These are phyloP conservation scores for Colletotrichum sp. DNA, from an alignment of 2,329 filamentous ascomycete genomes.

Conservation along the genomic window DNA sequence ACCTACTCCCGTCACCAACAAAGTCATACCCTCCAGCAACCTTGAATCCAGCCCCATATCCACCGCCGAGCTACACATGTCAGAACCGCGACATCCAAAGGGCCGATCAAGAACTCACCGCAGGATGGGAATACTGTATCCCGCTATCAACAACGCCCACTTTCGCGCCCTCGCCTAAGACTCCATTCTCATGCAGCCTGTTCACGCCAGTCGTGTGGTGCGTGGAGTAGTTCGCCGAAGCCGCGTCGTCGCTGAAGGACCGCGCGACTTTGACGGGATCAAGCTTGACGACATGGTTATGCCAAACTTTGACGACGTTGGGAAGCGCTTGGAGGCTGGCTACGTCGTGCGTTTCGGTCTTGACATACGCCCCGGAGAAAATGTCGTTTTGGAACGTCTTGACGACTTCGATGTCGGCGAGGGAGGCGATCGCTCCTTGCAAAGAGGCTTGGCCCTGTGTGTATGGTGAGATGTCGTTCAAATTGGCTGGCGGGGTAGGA, in stretches of 20 bases:
- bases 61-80: constrained; percentile 43
- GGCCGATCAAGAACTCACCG: constrained; percentile 26
- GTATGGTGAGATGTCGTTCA: neutral
- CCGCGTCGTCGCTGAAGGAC: neutral
- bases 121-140: constrained; percentile 42
- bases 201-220: constrained; percentile 44
- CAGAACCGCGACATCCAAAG: neutral
- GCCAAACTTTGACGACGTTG: constrained; percentile 41
- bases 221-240: constrained; percentile 35
- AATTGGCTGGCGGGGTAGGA: no score
- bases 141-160: constrained; percentile 45
- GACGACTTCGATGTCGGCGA: neutral
- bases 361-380: constrained; percentile 37
- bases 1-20: constrained; percentile 37
- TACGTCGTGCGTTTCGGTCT: constrained; percentile 36
- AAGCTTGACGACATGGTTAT: constrained; percentile 6
- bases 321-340: constrained; percentile 35
- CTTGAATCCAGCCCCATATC: constrained; percentile 50
- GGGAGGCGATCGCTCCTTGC: neutral
- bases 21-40: constrained; percentile 49
- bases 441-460: neutral
- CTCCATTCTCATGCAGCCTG: constrained; percentile 38
- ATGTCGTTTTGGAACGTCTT: constrained; percentile 27
- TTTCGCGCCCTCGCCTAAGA: constrained; percentile 40
- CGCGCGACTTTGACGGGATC: neutral